phyloP scores from a whole-genome alignment of 441 rosid species.

The Euphorbia schlechtendalii region DNA sequence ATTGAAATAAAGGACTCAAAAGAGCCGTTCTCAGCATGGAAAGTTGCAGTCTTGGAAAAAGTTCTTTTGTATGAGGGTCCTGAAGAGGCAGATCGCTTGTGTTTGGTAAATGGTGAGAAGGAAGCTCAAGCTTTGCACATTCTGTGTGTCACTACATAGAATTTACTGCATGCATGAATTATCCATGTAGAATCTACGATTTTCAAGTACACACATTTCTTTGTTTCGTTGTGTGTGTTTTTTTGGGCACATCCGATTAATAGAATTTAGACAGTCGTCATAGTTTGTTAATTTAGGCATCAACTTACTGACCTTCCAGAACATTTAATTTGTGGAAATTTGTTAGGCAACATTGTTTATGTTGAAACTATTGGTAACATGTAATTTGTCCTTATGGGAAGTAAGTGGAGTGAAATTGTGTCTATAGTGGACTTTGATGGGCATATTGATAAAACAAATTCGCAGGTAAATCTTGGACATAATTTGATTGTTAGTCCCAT shows the following conservation, averaged over 20 bases:
- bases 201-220: slow-evolving; percentile 11
- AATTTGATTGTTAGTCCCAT: not conserved
- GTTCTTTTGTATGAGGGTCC: slow-evolving; percentile 84
- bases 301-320: too few species aligned
- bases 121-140: slow-evolving; percentile 9
- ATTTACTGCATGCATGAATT: slow-evolving; percentile 8
- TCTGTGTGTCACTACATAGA: slow-evolving; percentile 13
- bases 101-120: slow-evolving; percentile 80
- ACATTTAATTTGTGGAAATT: not conserved
- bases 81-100: slow-evolving; percentile 72
- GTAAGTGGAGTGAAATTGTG: not conserved
- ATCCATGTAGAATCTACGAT: slow-evolving; percentile 11
- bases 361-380: not conserved
- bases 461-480: not conserved
- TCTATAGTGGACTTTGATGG: not conserved
- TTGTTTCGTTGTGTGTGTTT: not conserved
- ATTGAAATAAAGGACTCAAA: slow-evolving; percentile 30
- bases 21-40: slow-evolving; percentile 54
- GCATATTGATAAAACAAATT: not conserved
- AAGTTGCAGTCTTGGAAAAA: slow-evolving; percentile 82
- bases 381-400: not conserved
- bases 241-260: not conserved
- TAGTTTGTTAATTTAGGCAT: too few species aligned
- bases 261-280: too few species aligned
- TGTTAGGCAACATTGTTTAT: not conserved